Percentiles rank a stretch among this genome's conserved stretches.
These are phyloP conservation scores for Fusarium virguliforme DNA, from an alignment of 2,329 filamentous ascomycete species.

Conservation along the genomic window DNA sequence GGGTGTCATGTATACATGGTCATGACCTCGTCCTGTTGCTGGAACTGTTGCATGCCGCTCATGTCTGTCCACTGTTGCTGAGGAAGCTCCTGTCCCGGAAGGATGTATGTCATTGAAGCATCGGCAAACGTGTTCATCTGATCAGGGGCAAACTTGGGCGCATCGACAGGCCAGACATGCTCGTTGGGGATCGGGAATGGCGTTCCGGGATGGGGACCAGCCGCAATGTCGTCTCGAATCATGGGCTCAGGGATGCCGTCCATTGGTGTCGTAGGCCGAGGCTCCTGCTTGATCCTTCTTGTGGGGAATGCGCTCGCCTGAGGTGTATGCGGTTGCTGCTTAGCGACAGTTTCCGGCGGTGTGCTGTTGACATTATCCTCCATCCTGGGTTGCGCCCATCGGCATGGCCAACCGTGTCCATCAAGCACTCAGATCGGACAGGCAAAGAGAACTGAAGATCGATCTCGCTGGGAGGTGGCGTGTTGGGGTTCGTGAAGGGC, in stretches of 20 bases:
- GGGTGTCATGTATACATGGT: slow-evolving; percentile 47
- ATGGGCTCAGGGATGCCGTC: slow-evolving; percentile 51
- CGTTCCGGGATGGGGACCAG: slow-evolving; percentile 60
- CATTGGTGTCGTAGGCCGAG: slow-evolving; percentile 57
- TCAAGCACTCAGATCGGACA: slow-evolving; percentile 56
- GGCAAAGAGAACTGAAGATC: slow-evolving; percentile 60
- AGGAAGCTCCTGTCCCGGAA: slow-evolving; percentile 51
- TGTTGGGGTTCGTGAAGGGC: slow-evolving; percentile 57
- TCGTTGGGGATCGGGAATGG: slow-evolving; percentile 61
- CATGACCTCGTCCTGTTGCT: slow-evolving; percentile 52
- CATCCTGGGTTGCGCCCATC: slow-evolving; percentile 47
- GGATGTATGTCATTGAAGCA: slow-evolving; percentile 53
- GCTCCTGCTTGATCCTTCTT: slow-evolving; percentile 57
- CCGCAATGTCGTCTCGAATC: slow-evolving; percentile 56
- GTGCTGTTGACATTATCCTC: slow-evolving; percentile 50
- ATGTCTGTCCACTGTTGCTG: slow-evolving; percentile 50
- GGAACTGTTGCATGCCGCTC: slow-evolving; percentile 50
- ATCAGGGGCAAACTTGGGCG: slow-evolving; percentile 60
- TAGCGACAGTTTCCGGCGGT: slow-evolving; percentile 48
- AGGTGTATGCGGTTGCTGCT: slow-evolving; percentile 54
- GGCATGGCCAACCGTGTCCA: slow-evolving; percentile 54
- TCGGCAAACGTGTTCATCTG: slow-evolving; percentile 55
- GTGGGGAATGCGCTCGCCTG: slow-evolving; percentile 51
- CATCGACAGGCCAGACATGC: slow-evolving; percentile 57
- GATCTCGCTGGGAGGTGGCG: slow-evolving; percentile 59